Evolutionary conservation across 78 protist species (phyloP), one percentile per base, ranked within the genome.

Genomic region (Chrysochromulina parva): DNA sequence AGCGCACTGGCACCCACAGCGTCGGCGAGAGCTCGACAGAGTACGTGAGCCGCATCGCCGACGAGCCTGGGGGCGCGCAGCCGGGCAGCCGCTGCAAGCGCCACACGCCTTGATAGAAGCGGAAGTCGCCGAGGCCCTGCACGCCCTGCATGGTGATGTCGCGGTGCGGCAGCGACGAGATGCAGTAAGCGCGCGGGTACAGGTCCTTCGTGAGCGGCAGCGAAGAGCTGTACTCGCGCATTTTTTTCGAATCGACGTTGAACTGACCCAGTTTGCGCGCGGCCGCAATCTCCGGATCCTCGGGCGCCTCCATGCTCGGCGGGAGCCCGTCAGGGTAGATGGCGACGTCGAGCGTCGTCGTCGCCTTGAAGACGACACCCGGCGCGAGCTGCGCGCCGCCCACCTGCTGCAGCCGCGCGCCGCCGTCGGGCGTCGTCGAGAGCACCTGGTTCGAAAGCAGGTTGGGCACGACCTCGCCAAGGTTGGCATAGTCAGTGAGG

Each of bases 1-100:
- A 50, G 14, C n/a, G 14, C 16, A 69, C 48, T 1, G 78, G 78
- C 38, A 69, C 78, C 78, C 78, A 69, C 14, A 50, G 50, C 2
- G 50, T 28, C 14, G 78, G 78, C 14, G 48, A 26, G 24, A 69
- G 50, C 78, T 69, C 78, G 20, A 69, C 78, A 10, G 53, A 28
- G 78, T 69, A 69, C 20, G 78, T 69, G 11, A 69, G 78, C 6
- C 78, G 78, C 78, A 69, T 69, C 78, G 78, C 78, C 10, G 53
- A 11, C 48, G 3, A 16, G 78, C 69, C 69, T 62, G 78, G 78
- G n/a, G 78, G 78, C 38, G 78, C 78, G 14, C 78, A 69, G 50
- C 19, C 50, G 11, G 78, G 78, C 3, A 69, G 78, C 50, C 11
- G 10, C 14, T 69, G 78, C 78, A 69, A n/a, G 11, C 78, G 78